Base-by-base conservation (phyloP, 2,329 filamentous ascomycete species). In the Colletotrichum endophyticum region DNA sequence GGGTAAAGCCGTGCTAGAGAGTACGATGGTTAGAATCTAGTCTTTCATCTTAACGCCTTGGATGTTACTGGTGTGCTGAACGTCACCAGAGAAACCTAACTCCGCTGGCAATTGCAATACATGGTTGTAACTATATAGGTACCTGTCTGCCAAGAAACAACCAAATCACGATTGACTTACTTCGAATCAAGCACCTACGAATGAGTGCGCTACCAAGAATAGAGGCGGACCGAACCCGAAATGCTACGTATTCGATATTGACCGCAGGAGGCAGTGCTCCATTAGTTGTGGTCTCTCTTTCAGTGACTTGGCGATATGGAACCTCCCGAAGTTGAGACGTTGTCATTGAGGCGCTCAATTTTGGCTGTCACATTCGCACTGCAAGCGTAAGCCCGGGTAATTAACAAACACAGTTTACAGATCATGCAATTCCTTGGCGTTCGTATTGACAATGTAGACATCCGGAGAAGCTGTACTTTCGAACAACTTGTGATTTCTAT, bases 401-500 rank as follows among this genome's bases (percentile, higher is more conserved):
- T 49, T 4, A 3, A 12, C 9, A 4, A 49, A 1, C 19, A 49
- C 3, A 22, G 39, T 12, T 4, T n/a, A 12, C 5, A 22, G 39
- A 4, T 6, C 39, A 22, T 3, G 39, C 19, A 49, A 1, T 49
- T 3, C 39, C 44, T 49, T 49, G 44, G 44, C 44, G 19, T 49
- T 49, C 44, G 44, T n/a, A 49, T n/a, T 22, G 0, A 0, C 5
- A 49, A 49, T 49, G 0, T 49, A 0, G 44, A n/a, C 3, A 12
- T 22, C 9, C 1, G 39, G 39, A 44, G 39, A n/a, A 44, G 39
- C 0, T 44, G 39, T 2, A 44, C 39, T 11, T 44, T 44, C 19
- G 39, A 3, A 19, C 5, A 1, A 0, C 39, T 0, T 0, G 39
- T 44, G 8, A n/a, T 6, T 44, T 2, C 8, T 44, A 44, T n/a